Evolutionary conservation across 495 filamentous ascomycete species (phyloP), one percentile per base, ranked within the genome.

Genomic region (Talaromyces liani): DNA sequence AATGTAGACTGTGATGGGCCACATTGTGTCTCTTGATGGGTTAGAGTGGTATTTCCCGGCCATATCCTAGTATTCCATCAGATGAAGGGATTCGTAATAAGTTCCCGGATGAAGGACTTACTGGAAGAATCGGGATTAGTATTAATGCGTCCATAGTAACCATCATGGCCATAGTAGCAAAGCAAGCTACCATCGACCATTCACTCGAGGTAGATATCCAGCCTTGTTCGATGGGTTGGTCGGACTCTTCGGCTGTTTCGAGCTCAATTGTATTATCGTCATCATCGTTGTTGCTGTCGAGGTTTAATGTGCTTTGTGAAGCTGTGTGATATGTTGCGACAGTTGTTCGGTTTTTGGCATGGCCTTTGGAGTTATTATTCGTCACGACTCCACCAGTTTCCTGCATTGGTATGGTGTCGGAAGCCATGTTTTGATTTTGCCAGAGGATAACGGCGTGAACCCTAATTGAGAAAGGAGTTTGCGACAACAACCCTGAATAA

Each of bases 1-100:
- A 7, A 83, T 75, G 56, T 84, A 87, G 12, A 62, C 60, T 10
- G 7, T 53, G 20, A 62, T 54, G 5, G 60, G 60, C 60, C 60
- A 62, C 16, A 18, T 54, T 6, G 39, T 25, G 20, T 51, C 45
- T 6, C 25, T 10, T 4, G 47, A 31, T 33, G 27, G 31, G 25
- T 34, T 51, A 5, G 25, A 33, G 29, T 62, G 41, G 16, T 62
- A 62, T 33, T 51, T 62, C 3, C 20, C 27, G 5, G 60, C 39
- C 1, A 62, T 34, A 1, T 36, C 14, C 60, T 62, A 9, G 39
- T 10, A 14, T 25, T 62, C 14, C 6, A 18, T 62, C 4, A 51
- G 14, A 61, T 54, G 41, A 31, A 53, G 6, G 2, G 20, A 16
- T 25, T 41, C 8, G 18, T 45, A 12, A 49, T 36, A 22, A 24